Percentiles rank a stretch among this genome's conserved stretches.
Conservation (phyloP, 108 stramenopile genomes). For the Fragilaria radians region DNA sequence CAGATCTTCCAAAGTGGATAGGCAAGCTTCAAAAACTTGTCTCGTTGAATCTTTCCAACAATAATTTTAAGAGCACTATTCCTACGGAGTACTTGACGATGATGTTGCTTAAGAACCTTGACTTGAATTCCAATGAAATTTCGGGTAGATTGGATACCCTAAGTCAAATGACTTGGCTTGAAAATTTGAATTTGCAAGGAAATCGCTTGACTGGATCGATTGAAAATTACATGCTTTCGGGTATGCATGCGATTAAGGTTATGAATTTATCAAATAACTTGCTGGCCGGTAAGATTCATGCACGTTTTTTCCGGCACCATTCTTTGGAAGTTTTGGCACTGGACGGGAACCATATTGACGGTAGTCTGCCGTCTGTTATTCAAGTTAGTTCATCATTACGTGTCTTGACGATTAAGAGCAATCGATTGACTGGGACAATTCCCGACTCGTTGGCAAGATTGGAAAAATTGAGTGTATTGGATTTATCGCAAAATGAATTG, state of each 20-base stretch:
- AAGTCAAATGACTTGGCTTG: not conserved
- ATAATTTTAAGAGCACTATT: not conserved
- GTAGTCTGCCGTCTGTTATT: constrained; percentile 23
- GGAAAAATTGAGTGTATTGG: constrained; percentile 29
- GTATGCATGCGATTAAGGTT: not conserved
- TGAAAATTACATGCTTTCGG: not conserved
- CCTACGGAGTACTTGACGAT: constrained; percentile 2
- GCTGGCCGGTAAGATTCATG: not conserved
- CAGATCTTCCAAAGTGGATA: not conserved
- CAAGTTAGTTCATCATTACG: constrained; percentile 12
- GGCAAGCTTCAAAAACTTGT: constrained; percentile 3
- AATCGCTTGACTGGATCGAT: not conserved
- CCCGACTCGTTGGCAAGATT: constrained; percentile 26
- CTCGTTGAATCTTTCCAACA: not conserved
- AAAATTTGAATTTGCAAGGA: not conserved
- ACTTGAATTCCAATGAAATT: not conserved
- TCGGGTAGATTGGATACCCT: not conserved
- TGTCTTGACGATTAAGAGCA: constrained; percentile 24
- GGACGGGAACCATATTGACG: constrained; percentile 20
- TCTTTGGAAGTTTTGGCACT: constrained; percentile 22
- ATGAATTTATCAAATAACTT: not conserved
- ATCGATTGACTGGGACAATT: constrained; percentile 26
- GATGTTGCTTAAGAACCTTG: not conserved
- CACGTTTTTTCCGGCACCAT: not conserved
- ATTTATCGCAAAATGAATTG: constrained; percentile 50